These are phyloP conservation scores for Rhododendron ovatum DNA, from an alignment of 148 eudicot genomes.

Conservation along the genomic window DNA sequence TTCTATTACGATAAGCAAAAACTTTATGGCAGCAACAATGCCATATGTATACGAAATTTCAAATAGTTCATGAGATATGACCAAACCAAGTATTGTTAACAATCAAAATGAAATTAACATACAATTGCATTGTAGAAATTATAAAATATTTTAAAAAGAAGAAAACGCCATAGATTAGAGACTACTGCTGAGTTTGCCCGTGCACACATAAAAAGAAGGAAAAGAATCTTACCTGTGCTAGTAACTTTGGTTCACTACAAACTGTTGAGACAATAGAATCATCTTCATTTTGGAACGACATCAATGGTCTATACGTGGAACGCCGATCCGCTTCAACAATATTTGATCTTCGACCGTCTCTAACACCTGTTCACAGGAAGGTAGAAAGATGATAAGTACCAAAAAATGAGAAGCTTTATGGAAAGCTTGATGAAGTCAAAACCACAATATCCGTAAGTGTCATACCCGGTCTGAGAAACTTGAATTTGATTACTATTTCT, in stretches of 20 bases:
- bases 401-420: background rate
- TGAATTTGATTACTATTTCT: background rate
- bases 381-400: background rate
- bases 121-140: background rate
- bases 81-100: background rate
- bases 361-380: conserved; percentile 26
- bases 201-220: background rate
- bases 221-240: conserved; percentile 31
- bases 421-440: background rate
- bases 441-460: background rate
- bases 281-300: conserved; percentile 14
- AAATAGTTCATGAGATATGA: background rate
- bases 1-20: background rate
- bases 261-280: conserved; percentile 9
- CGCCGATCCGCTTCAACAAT: conserved; percentile 27
- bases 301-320: conserved; percentile 34
- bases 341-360: conserved; percentile 16
- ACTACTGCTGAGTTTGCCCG: background rate
- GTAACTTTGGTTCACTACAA: conserved; percentile 14
- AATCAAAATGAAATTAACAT: background rate
- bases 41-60: background rate
- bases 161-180: background rate
- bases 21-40: background rate
- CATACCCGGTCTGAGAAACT: background rate
- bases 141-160: background rate